phyloP scores from a whole-genome alignment of 257 asterid genomes.

The Nicotiana knightiana region DNA sequence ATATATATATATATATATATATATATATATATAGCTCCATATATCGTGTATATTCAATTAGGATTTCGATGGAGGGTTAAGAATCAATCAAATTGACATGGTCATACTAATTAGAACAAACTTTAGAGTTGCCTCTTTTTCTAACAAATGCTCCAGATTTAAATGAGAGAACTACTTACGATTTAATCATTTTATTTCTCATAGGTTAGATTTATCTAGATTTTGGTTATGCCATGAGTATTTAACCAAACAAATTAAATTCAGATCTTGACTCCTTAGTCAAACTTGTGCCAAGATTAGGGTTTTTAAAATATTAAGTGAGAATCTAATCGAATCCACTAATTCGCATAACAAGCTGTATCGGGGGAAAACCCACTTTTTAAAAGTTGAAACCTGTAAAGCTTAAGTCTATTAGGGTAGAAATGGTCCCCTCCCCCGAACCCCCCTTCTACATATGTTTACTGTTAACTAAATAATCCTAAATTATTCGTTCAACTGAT shows the following conservation, averaged over 20 bases:
- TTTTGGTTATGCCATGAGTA: not conserved
- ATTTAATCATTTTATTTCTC: too few relatives aligned
- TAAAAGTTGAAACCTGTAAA: slow-evolving; percentile 14
- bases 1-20: too few relatives aligned
- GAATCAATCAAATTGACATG: too few relatives aligned
- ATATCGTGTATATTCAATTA: too few relatives aligned
- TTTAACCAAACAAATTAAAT: not conserved
- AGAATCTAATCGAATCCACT: slow-evolving; percentile 2
- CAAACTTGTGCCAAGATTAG: not conserved
- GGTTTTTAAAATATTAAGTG: not conserved
- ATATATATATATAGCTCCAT: too few relatives aligned
- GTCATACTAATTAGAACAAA: too few relatives aligned
- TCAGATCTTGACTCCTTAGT: not conserved
- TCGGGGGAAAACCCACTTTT: slow-evolving; percentile 9
- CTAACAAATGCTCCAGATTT: too few relatives aligned
- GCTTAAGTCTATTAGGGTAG: slow-evolving; percentile 4
- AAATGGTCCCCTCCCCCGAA: slow-evolving; percentile 28
- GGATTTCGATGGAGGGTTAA: too few relatives aligned
- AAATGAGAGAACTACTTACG: too few relatives aligned
- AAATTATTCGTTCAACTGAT: slow-evolving; percentile 16
- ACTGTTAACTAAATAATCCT: not conserved
- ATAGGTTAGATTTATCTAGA: not conserved
- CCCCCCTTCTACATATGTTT: not conserved
- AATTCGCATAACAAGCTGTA: not conserved
- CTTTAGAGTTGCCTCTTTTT: too few relatives aligned